Conservation (phyloP, 1,284 basidiomycete genomes). For the Malassezia brasiliensis region DNA sequence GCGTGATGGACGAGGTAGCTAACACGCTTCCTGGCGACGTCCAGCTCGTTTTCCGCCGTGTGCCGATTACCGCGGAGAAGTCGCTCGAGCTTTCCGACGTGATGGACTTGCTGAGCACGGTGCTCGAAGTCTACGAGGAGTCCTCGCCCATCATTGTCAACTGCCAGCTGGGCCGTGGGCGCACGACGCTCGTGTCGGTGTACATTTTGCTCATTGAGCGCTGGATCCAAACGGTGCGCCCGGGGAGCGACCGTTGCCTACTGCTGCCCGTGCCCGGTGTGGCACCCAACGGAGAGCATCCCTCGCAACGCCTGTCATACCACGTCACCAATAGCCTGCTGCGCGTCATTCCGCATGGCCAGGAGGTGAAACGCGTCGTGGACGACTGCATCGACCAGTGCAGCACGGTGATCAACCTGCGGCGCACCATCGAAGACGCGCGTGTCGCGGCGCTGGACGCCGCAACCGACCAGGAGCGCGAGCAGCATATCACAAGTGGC, state of each 20-base stretch:
- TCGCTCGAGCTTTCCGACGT: constrained; percentile 49
- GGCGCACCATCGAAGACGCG: constrained; percentile 79
- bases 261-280: not conserved
- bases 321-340: constrained; percentile 68
- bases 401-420: constrained; percentile 63
- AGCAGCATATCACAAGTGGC: constrained; percentile 51
- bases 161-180: constrained; percentile 88
- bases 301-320: constrained; percentile 26
- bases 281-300: not conserved
- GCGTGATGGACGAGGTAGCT: constrained; percentile 61
- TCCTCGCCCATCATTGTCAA: constrained; percentile 79
- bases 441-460: constrained; percentile 64
- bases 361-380: constrained; percentile 72
- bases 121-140: constrained; percentile 63
- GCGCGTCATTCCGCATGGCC: constrained; percentile 81
- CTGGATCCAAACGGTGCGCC: constrained; percentile 5
- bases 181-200: constrained; percentile 80
- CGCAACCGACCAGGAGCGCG: constrained; percentile 64
- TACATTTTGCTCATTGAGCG: constrained; percentile 60
- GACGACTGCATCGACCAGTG: constrained; percentile 87
- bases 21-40: constrained; percentile 48
- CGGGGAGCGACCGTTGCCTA: constrained; percentile 1
- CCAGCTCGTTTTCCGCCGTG: constrained; percentile 67
- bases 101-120: constrained; percentile 63
- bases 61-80: constrained; percentile 72